phyloP scores from a whole-genome alignment of 139 green algal species.

The Ostreobium quekettii region DNA sequence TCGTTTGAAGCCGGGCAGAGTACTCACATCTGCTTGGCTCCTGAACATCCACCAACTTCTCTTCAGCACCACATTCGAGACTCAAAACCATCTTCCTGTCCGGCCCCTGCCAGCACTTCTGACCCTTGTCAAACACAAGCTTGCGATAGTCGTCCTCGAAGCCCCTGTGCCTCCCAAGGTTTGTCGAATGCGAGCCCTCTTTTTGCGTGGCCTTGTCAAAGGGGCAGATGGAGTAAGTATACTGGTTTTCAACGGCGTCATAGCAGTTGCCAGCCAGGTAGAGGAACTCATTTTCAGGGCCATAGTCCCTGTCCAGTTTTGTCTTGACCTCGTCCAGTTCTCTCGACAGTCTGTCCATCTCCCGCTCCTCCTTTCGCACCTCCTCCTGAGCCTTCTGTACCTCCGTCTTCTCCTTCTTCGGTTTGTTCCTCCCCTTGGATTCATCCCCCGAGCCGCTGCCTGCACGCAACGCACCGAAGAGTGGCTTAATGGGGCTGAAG shows the following conservation, averaged over 20 bases:
- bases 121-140: conserved; percentile 45
- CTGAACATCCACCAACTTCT: conserved; percentile 45
- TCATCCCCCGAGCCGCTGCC: no score
- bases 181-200: conserved; percentile 39
- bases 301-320: conserved; percentile 11
- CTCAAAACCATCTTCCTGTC: conserved; percentile 48
- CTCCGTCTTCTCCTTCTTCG: background rate
- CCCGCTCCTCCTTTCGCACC: background rate
- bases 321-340: conserved; percentile 1
- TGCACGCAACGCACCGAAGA: no score
- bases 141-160: conserved; percentile 35
- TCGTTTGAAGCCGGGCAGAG: conserved; percentile 44
- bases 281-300: conserved; percentile 2
- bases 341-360: background rate
- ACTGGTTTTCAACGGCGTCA: background rate
- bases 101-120: conserved; percentile 62
- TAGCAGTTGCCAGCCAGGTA: conserved; percentile 12
- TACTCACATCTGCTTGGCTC: conserved; percentile 79
- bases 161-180: conserved; percentile 54
- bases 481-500: no score
- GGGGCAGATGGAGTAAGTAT: conserved; percentile 46
- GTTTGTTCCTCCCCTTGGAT: background rate
- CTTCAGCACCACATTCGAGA: conserved; percentile 49
- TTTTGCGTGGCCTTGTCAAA: conserved; percentile 59
- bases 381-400: background rate